Evolutionary conservation across 2,329 filamentous ascomycete genomes (phyloP).

Genomic region (Ambrosiella xylebori): DNA sequence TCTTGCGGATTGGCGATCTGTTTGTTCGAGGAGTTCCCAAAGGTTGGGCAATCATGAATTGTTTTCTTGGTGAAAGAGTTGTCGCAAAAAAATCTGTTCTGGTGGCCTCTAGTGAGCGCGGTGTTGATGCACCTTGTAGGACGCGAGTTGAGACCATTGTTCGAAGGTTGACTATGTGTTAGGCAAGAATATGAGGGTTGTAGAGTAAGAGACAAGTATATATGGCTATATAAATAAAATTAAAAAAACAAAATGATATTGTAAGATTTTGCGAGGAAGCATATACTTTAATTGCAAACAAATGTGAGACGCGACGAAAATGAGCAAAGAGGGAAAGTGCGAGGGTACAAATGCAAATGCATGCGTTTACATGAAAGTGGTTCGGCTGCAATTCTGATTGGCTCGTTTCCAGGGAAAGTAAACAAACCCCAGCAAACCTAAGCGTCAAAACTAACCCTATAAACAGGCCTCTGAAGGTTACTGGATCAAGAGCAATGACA

Average conservation of each 20-base stretch:
- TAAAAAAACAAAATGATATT: not conserved
- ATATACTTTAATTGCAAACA: not conserved
- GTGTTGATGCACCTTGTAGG: constrained; percentile 17
- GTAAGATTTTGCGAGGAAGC: not conserved
- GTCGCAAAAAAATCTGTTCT: constrained; percentile 24
- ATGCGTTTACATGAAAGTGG: constrained; percentile 7
- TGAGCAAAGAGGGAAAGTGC: constrained; percentile 1
- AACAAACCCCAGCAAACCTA: constrained; percentile 3
- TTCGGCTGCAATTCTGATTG: constrained; percentile 8
- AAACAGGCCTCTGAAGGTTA: not conserved
- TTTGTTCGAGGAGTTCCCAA: constrained; percentile 24
- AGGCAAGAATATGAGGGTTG: not conserved
- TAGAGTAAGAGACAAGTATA: not conserved
- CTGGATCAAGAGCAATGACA: not conserved
- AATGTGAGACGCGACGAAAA: constrained; percentile 6
- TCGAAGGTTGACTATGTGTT: not conserved
- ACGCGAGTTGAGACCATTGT: constrained; percentile 31
- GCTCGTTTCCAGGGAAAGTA: constrained; percentile 3
- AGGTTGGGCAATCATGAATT: constrained; percentile 11
- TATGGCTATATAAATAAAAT: not conserved
- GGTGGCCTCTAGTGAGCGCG: constrained; percentile 16
- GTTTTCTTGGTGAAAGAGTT: constrained; percentile 20
- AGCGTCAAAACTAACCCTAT: not conserved
- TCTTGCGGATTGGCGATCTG: constrained; percentile 39
- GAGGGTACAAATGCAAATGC: constrained; percentile 7